Evolutionary conservation across 495 filamentous ascomycete species (phyloP), one percentile per base, ranked within the genome.

Genomic region (Corynascus novoguineensis): DNA sequence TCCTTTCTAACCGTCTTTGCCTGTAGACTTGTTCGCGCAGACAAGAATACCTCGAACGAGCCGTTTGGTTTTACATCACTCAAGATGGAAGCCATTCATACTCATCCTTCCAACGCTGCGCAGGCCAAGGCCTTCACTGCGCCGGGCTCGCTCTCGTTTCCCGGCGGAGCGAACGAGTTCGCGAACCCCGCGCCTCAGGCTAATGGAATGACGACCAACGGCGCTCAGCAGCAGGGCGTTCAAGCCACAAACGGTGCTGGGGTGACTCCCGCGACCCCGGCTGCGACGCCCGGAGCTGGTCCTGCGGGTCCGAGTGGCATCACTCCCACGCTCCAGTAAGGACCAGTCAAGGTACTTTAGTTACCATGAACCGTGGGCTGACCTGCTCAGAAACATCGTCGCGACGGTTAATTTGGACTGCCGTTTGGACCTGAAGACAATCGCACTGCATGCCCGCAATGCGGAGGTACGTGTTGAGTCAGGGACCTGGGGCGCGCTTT

Each of bases 321-420:
- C 71, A 90, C 96, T 65, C 92, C 93, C 64, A 96, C 92, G 56
- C 83, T 97, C 83, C 93, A 97, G 92, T 96, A 70, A 59, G 89
- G 88, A 92, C 15, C 86, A 56, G 60, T 68, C 70, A 64, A 48
- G 57, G 45, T 55, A 59, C 61, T 65, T 61, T 64, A 58, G 4
- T 21, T 11, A n/a, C 15, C 9, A 57, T 50, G 42, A 41, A 53
- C 60, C 57, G 65, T 77, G 79, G 75, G 76, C 84, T 90, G 78
- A 89, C 75, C 73, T 73, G 72, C 70, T 76, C 73, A 96, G 91
- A 86, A 98, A 98, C 83, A 97, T 98, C 79, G 93, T 98, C 76
- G 92, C 93, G 56, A 98, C 93, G 62, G 93, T 98, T 81, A 97
- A 97, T 74, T 84, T 98, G 69, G 91, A 95, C 80, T 97, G 93